Evolutionary conservation across 1,284 basidiomycete species (phyloP).

Genomic region (Fomitopsis palustris): DNA sequence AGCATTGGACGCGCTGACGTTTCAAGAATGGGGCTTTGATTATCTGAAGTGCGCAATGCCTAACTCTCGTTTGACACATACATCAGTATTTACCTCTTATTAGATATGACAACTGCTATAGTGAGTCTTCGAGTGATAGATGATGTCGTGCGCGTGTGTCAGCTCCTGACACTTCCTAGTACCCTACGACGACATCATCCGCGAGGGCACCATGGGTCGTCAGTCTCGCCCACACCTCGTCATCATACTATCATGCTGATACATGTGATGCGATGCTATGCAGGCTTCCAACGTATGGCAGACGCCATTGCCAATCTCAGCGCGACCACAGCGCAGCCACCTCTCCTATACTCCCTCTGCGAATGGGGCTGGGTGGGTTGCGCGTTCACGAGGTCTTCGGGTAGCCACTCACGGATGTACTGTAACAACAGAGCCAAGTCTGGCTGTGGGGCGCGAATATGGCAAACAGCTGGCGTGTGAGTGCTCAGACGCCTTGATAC

Average conservation of each 20-base stretch:
- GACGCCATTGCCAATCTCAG: constrained; percentile 39
- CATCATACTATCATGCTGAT: neutral
- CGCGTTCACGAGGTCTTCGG: neutral
- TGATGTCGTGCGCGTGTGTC: neutral
- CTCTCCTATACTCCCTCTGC: constrained; percentile 44
- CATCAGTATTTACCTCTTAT: neutral
- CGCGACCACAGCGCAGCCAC: constrained; percentile 30
- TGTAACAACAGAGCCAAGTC: constrained; percentile 34
- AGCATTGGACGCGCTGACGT: constrained; percentile 34
- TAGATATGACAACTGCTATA: constrained; percentile 47
- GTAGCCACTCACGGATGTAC: neutral
- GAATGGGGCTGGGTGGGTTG: constrained; percentile 44
- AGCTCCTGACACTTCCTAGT: constrained; percentile 24
- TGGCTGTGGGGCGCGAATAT: constrained; percentile 42
- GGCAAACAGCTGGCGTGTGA: constrained; percentile 41
- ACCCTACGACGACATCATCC: constrained; percentile 42
- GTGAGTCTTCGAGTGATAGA: constrained; percentile 20
- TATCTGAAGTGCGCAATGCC: constrained; percentile 37
- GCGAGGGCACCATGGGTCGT: constrained; percentile 43
- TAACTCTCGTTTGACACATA: neutral
- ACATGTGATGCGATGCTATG: neutral
- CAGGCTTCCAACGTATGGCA: constrained; percentile 45
- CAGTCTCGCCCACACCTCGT: constrained; percentile 21
- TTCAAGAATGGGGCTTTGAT: constrained; percentile 47
- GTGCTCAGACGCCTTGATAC: constrained; percentile 12